phyloP scores from a whole-genome alignment of 164 flowering plant genomes.

The Vitis cinerea region DNA sequence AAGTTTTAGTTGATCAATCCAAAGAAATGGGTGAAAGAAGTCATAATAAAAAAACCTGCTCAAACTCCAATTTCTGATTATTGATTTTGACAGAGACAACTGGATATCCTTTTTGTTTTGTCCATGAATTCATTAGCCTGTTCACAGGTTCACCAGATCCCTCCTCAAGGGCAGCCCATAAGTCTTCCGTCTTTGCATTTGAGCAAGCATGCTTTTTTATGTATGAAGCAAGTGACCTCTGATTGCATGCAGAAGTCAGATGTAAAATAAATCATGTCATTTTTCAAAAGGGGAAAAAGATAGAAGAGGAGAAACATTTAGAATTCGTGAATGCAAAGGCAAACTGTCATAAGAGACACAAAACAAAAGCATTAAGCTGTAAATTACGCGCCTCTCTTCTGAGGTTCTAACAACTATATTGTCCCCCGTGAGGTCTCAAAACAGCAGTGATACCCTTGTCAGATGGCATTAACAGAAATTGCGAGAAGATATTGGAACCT shows the following conservation, averaged over 20 bases:
- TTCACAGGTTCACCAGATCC: conserved; percentile 92
- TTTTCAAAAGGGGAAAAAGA: background rate
- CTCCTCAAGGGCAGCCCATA: conserved; percentile 89
- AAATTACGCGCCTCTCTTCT: too few relatives aligned
- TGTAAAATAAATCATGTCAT: background rate
- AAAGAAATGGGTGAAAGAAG: background rate
- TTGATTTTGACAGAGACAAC: conserved; percentile 69
- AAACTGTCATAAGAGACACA: background rate
- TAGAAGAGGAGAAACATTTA: background rate
- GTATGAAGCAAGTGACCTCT: conserved; percentile 86
- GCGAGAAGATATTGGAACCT: too few relatives aligned
- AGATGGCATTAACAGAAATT: too few relatives aligned
- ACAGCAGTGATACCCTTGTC: too few relatives aligned
- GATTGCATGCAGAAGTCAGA: conserved; percentile 16
- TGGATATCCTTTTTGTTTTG: conserved; percentile 94
- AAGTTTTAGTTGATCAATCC: background rate
- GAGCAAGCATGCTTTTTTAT: conserved; percentile 73
- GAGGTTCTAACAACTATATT: too few relatives aligned
- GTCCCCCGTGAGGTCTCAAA: too few relatives aligned
- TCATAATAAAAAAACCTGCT: conserved; percentile 57
- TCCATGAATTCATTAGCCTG: conserved; percentile 89
- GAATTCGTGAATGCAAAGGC: background rate
- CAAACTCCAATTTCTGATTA: conserved; percentile 69
- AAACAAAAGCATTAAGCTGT: background rate
- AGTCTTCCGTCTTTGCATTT: conserved; percentile 92